Evolutionary conservation across 257 asterid genomes (phyloP).

Genomic region (Haberlea rhodopensis): DNA sequence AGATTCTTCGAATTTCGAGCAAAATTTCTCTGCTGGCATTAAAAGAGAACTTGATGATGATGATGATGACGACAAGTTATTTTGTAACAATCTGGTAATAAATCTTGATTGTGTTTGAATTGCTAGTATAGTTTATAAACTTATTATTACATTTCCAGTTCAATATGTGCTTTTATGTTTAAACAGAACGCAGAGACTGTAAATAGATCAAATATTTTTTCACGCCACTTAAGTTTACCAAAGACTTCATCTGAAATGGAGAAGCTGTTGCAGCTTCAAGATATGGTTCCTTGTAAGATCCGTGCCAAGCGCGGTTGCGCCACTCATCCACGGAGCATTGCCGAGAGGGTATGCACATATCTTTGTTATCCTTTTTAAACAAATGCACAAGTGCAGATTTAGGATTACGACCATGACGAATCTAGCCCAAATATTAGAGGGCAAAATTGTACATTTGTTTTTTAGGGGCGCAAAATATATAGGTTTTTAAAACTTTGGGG

Average conservation of each 20-base stretch:
- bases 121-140: background rate
- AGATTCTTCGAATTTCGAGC: no score
- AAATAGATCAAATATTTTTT: conserved; percentile 43
- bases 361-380: background rate
- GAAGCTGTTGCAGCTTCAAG: conserved; percentile 66
- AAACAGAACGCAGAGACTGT: conserved; percentile 43
- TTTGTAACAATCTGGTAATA: conserved; percentile 39
- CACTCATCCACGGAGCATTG: conserved; percentile 94
- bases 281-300: conserved; percentile 67
- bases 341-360: conserved; percentile 67
- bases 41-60: conserved; percentile 61
- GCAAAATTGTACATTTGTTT: no score
- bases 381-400: no score
- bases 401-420: no score
- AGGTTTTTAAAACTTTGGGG: no score
- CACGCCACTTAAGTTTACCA: conserved; percentile 70
- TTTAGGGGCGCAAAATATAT: no score
- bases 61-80: conserved; percentile 25
- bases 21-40: conserved; percentile 37
- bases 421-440: no score
- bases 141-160: background rate
- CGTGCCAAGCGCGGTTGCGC: conserved; percentile 97
- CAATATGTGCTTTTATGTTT: background rate
- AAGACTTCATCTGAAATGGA: conserved; percentile 60
- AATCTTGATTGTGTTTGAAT: background rate